Base-by-base conservation (phyloP, 192 early-diverging fungal genomes). In the Entomortierella beljakovae region DNA sequence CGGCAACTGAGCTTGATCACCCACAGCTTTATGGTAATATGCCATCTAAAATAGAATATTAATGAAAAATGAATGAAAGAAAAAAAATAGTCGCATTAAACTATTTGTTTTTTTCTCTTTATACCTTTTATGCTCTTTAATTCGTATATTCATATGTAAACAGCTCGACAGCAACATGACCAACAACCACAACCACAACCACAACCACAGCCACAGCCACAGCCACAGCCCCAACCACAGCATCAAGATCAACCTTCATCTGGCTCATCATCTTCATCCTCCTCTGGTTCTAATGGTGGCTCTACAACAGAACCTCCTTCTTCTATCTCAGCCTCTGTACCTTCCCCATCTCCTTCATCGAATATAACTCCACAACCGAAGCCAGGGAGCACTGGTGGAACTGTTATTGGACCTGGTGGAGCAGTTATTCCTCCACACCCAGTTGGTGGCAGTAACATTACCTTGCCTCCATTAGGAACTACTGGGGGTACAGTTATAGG, bases 371-470 rank as follows among this genome's bases (percentile, higher is more conserved):
- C n/a, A n/a, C n/a, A n/a, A n/a, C n/a, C n/a, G n/a, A 25, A 51
- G 32, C 43, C 61, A 9, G 61, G 48, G 20, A 62, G 61, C 16
- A 50, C n/a, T 4, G 59, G 59, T 28, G 43, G 59, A 9, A 46
- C 40, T 32, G 33, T 61, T 6, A 29, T 61, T 33, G 59, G 59
- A 26, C 22, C 48, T 33, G 61, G 61, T 13, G 64, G 54, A 3
- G 48, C 64, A 26, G 37, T 46, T 25, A 67, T 67, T 42, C 23
- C 50, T 7, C 70, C 70, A n/a, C n/a, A n/a, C n/a, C 55, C 53
- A 22, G 23, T 52, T 6, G 8, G 18, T 28, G 2, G 57, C 20
- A 43, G 13, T 13, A 60, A 31, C 53, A 29, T 28, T 4, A 29
- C 53, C 2, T 29, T 60, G n/a, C 57, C 57, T 11, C 57, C 57